Conservation (phyloP, 371 early-diverging fungal genomes). For the Gilbertella persicaria region DNA sequence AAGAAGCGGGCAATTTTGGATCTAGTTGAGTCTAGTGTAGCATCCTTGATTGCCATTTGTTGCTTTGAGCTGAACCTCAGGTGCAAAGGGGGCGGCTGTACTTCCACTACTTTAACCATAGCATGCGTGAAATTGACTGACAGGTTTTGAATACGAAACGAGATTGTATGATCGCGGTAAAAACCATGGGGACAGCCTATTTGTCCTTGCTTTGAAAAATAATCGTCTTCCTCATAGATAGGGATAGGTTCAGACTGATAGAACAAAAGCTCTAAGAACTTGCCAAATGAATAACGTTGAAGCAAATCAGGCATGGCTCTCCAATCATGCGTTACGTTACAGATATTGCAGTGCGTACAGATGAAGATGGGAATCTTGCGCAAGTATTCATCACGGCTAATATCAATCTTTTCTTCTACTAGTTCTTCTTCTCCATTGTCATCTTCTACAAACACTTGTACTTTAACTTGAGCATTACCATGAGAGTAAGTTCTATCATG, state of each 20-base stretch:
- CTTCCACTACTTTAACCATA: constrained; percentile 74
- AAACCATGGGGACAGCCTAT: constrained; percentile 80
- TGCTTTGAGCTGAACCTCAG: constrained; percentile 61
- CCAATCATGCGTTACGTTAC: constrained; percentile 36
- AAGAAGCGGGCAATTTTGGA: constrained; percentile 65
- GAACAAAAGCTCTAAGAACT: constrained; percentile 88
- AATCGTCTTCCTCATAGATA: not conserved
- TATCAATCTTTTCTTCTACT: constrained; percentile 22
- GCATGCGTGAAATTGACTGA: constrained; percentile 79
- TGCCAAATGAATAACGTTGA: constrained; percentile 95
- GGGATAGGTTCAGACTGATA: constrained; percentile 63
- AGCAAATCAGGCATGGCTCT: constrained; percentile 79
- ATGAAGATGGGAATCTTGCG: constrained; percentile 61
- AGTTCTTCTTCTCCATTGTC: constrained; percentile 19
- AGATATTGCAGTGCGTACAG: constrained; percentile 83
- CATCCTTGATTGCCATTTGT: constrained; percentile 57
- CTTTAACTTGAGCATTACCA: constrained; percentile 72
- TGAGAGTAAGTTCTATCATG: constrained; percentile 89
- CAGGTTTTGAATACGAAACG: constrained; percentile 72
- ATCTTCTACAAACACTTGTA: constrained; percentile 41
- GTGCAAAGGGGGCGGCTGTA: constrained; percentile 78
- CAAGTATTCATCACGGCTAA: constrained; percentile 24
- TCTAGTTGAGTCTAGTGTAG: constrained; percentile 62
- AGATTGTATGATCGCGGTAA: constrained; percentile 76
- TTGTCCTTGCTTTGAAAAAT: not conserved